Conservation (phyloP, 768 basidiomycete genomes). For the Leccinum subtestaceum region DNA sequence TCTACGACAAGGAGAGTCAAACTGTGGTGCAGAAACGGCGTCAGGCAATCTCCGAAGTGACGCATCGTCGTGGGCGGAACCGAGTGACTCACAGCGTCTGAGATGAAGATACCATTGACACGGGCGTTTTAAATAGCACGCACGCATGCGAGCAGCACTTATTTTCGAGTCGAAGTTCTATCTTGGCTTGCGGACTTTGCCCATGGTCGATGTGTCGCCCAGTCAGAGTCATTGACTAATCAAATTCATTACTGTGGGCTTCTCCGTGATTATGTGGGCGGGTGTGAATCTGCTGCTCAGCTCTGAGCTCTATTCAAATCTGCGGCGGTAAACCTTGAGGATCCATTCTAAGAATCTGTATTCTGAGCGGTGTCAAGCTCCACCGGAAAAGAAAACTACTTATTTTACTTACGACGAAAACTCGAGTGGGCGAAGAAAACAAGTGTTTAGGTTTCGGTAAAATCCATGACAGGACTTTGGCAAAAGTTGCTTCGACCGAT, state of each 20-base stretch:
- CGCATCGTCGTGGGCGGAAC: not conserved
- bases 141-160: not conserved
- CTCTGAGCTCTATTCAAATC: not conserved
- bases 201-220: not conserved
- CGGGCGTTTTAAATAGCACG: not conserved
- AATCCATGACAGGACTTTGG: not conserved
- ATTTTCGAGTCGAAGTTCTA: not conserved
- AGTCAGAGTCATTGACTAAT: not conserved
- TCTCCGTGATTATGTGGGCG: not conserved
- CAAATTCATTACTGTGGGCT: not conserved
- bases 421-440: not conserved
- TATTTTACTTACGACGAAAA: not conserved
- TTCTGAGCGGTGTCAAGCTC: not conserved
- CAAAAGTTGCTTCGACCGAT: not conserved
- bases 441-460: not conserved
- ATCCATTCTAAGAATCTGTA: not conserved
- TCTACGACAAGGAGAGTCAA: not conserved
- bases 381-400: not conserved
- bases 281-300: not conserved
- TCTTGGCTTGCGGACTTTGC: not conserved
- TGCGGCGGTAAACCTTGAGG: not conserved
- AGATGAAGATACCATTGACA: not conserved
- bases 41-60: not conserved
- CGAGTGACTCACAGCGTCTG: not conserved
- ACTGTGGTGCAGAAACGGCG: not conserved